These are phyloP conservation scores for Plenodomus lindquistii DNA, from an alignment of 2,329 filamentous ascomycete species.

Conservation along the genomic window DNA sequence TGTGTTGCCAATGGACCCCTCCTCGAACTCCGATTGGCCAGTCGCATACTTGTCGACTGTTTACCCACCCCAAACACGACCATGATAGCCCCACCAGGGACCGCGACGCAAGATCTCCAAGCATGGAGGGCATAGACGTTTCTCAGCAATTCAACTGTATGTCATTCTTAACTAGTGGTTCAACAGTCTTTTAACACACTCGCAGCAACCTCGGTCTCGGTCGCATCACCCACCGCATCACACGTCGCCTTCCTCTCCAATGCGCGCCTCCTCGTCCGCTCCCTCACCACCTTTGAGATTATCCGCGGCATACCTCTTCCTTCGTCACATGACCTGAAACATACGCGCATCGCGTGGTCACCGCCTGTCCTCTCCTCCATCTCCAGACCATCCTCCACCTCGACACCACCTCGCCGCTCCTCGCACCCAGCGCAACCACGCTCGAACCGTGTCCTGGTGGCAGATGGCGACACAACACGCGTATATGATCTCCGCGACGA, in stretches of 20 bases:
- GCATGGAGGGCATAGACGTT: constrained; percentile 33
- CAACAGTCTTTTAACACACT: constrained; percentile 6
- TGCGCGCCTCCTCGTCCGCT: constrained; percentile 47
- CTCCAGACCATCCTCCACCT: constrained; percentile 7
- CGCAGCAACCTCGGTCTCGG: constrained; percentile 37
- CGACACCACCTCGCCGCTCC: constrained; percentile 26
- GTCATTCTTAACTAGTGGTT: background rate
- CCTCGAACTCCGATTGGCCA: constrained; percentile 24
- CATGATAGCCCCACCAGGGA: constrained; percentile 6
- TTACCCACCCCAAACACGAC: constrained; percentile 33
- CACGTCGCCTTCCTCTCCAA: constrained; percentile 45
- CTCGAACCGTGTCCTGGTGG: constrained; percentile 47
- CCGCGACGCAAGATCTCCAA: constrained; percentile 3
- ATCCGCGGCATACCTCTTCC: constrained; percentile 42
- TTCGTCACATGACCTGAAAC: constrained; percentile 32
- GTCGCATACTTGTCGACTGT: constrained; percentile 20
- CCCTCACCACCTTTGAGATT: constrained; percentile 40
- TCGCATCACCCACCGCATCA: constrained; percentile 45
- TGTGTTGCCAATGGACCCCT: background rate
- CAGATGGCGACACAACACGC: constrained; percentile 45
- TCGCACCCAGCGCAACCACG: constrained; percentile 7
- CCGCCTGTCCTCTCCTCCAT: constrained; percentile 14
- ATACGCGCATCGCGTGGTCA: constrained; percentile 44
- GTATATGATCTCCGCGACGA: constrained; percentile 50
- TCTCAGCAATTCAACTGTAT: constrained; percentile 41